These are phyloP conservation scores for Starmerella geochares DNA, from an alignment of 805 yeast species.

Conservation along the genomic window DNA sequence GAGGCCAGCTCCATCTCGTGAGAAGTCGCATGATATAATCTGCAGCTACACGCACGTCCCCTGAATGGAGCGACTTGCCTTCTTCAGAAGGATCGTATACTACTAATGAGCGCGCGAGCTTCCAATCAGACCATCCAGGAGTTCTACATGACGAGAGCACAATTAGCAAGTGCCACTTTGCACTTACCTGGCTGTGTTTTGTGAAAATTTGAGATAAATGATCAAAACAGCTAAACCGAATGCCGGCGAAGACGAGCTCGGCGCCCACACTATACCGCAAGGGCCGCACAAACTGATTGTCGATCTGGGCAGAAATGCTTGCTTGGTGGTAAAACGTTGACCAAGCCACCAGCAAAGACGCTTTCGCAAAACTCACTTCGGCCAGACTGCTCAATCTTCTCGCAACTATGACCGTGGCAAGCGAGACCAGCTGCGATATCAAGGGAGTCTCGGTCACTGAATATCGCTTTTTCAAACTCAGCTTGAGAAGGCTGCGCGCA, in stretches of 20 bases:
- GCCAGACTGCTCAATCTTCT: not conserved
- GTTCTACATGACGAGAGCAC: slow-evolving; percentile 4
- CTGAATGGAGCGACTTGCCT: not conserved
- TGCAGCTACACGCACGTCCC: slow-evolving; percentile 6
- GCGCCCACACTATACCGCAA: slow-evolving; percentile 7
- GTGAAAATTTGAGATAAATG: slow-evolving; percentile 1
- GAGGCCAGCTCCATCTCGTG: slow-evolving; percentile 24
- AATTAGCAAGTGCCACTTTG: slow-evolving; percentile 16
- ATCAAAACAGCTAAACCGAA: not conserved
- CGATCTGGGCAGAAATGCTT: slow-evolving; percentile 11
- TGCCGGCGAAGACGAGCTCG: slow-evolving; percentile 10
- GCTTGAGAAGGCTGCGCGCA: slow-evolving; percentile 6
- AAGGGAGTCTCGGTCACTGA: not conserved
- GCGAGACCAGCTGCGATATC: not conserved
- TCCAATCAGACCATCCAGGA: slow-evolving; percentile 12
- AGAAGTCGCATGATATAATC: slow-evolving; percentile 14
- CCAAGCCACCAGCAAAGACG: slow-evolving; percentile 9
- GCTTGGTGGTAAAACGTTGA: slow-evolving; percentile 14
- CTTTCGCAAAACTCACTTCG: not conserved
- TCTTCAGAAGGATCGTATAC: not conserved
- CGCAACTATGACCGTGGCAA: slow-evolving; percentile 7
- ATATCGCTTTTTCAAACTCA: not conserved
- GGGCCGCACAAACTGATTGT: not conserved
- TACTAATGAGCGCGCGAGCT: slow-evolving; percentile 3
- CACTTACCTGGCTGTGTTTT: not conserved